Evolutionary conservation across 345 rosid genomes (phyloP).

Genomic region (Schrenkiella parvula): DNA sequence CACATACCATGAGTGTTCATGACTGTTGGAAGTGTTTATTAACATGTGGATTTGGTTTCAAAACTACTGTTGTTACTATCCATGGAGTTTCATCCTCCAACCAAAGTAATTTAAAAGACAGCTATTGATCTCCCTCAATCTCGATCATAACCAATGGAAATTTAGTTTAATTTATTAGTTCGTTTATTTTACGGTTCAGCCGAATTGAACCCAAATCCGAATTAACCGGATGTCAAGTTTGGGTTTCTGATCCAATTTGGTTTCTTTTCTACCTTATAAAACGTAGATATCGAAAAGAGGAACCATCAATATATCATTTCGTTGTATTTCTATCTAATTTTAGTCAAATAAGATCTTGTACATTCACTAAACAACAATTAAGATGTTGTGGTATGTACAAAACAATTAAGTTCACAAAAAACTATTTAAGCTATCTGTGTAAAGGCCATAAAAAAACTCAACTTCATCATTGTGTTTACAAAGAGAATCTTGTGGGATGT

Average conservation of each 20-base stretch:
- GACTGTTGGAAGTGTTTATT: too few relatives aligned
- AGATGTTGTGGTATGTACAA: conserved; percentile 15
- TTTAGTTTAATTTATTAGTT: too few relatives aligned
- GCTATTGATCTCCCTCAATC: too few relatives aligned
- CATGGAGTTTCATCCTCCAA: neutral
- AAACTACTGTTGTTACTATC: too few relatives aligned
- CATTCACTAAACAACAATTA: neutral
- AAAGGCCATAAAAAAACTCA: neutral
- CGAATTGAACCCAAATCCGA: neutral
- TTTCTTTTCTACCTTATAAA: neutral
- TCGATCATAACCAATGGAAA: too few relatives aligned
- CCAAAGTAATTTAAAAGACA: neutral
- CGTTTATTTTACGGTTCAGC: conserved; percentile 22
- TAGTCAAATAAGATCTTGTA: neutral
- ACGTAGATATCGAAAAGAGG: neutral
- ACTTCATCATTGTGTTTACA: neutral
- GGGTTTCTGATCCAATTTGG: neutral
- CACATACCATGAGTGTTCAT: too few relatives aligned
- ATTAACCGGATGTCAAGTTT: neutral
- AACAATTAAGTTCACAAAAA: neutral
- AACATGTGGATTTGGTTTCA: too few relatives aligned
- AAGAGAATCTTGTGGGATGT: neutral
- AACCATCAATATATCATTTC: neutral
- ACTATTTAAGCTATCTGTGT: neutral
- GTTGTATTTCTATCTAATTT: neutral